Evolutionary conservation across 2,329 filamentous ascomycete genomes (phyloP).

Genomic region (Anthostomella pinea): DNA sequence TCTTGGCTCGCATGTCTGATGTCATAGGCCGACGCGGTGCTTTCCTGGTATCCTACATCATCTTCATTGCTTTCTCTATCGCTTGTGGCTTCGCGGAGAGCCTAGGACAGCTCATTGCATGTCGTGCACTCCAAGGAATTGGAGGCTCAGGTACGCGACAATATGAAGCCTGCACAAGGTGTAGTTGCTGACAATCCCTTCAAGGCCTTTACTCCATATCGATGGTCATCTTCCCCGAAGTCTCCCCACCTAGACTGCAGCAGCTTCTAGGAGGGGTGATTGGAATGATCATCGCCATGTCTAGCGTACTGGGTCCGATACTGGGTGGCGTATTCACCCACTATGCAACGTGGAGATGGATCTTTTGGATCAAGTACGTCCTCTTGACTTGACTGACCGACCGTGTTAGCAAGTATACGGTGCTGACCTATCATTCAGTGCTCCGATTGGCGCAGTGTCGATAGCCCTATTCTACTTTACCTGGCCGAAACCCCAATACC

Average conservation of each 20-base stretch:
- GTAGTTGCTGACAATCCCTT: conserved; percentile 6
- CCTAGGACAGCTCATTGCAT: conserved; percentile 47
- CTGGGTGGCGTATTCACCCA: conserved; percentile 50
- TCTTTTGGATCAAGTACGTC: conserved; percentile 59
- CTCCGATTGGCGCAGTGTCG: conserved; percentile 47
- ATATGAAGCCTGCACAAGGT: not conserved
- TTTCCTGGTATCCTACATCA: conserved; percentile 46
- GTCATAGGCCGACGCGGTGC: conserved; percentile 52
- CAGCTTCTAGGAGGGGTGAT: conserved; percentile 46
- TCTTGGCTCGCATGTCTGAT: conserved; percentile 54
- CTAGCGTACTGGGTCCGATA: conserved; percentile 51
- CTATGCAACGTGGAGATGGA: conserved; percentile 50
- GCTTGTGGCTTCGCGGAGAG: conserved; percentile 48
- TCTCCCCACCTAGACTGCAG: conserved; percentile 40
- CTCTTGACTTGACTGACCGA: not conserved
- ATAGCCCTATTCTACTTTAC: conserved; percentile 44
- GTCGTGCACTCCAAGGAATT: conserved; percentile 48
- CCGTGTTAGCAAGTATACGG: conserved; percentile 6
- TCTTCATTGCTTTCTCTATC: conserved; percentile 57
- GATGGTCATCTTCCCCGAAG: conserved; percentile 53
- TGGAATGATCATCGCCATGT: conserved; percentile 46
- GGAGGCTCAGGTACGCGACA: conserved; percentile 46
- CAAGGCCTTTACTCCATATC: conserved; percentile 52
- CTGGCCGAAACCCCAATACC: conserved; percentile 47
- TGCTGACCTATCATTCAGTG: conserved; percentile 35